Percentiles rank a stretch among this genome's conserved stretches.
Evolutionary conservation across 805 yeast species (phyloP).

Genomic region (Sugiyamaella valdiviana): DNA sequence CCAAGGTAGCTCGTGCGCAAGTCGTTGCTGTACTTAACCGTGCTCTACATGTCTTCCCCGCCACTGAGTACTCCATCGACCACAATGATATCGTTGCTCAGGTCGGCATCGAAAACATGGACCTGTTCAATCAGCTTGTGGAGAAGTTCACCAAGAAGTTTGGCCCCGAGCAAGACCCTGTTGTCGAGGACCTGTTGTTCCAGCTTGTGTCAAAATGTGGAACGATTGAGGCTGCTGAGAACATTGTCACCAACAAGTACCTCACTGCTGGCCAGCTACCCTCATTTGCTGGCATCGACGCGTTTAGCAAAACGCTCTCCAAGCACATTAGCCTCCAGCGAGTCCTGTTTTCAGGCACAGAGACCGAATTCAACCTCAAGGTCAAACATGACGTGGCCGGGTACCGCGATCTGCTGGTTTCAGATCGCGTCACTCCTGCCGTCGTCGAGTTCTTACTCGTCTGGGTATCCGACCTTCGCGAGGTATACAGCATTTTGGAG

Average conservation of each 20-base stretch:
- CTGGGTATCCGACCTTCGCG: slow-evolving; percentile 21
- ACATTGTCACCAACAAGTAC: slow-evolving; percentile 9
- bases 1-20: slow-evolving; percentile 22
- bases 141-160: not conserved
- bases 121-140: slow-evolving; percentile 20
- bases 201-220: slow-evolving; percentile 25
- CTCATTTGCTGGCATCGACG: slow-evolving; percentile 20
- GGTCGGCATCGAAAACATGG: slow-evolving; percentile 24
- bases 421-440: slow-evolving; percentile 20
- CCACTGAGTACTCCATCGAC: slow-evolving; percentile 16
- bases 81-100: slow-evolving; percentile 18
- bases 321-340: slow-evolving; percentile 15
- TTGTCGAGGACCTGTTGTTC: slow-evolving; percentile 24
- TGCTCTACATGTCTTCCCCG: slow-evolving; percentile 23
- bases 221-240: slow-evolving; percentile 20
- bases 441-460: slow-evolving; percentile 23
- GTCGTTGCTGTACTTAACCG: slow-evolving; percentile 20
- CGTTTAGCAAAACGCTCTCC: slow-evolving; percentile 20
- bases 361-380: slow-evolving; percentile 15
- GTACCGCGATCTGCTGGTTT: slow-evolving; percentile 16
- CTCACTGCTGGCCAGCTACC: slow-evolving; percentile 12
- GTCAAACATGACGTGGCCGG: slow-evolving; percentile 16
- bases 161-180: slow-evolving; percentile 14
- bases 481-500: slow-evolving; percentile 24
- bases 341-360: slow-evolving; percentile 14